Percentiles rank a stretch among this genome's conserved stretches.
Conservation (phyloP, 345 rosid genomes). For the Luvunga scandens region DNA sequence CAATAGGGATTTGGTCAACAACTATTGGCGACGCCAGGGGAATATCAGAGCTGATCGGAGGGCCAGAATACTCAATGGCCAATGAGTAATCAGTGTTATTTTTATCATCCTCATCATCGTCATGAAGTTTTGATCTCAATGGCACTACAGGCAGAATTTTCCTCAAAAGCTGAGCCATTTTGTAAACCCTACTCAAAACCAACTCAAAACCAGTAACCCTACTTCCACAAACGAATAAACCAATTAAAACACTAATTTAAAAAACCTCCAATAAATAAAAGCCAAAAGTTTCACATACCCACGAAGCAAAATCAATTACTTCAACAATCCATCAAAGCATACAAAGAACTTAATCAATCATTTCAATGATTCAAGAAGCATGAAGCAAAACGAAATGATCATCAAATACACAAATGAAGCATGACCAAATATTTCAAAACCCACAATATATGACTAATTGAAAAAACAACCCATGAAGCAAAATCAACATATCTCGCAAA, state of each 20-base stretch:
- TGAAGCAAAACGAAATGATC: not conserved
- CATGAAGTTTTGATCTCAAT: slow-evolving; percentile 31
- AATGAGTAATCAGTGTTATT: slow-evolving; percentile 57
- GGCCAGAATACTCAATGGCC: slow-evolving; percentile 74
- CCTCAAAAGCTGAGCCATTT: slow-evolving; percentile 52
- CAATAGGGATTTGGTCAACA: slow-evolving; percentile 60
- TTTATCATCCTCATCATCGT: slow-evolving; percentile 37
- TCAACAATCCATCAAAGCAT: slow-evolving; percentile 10
- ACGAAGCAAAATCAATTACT: slow-evolving; percentile 6
- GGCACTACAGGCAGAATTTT: slow-evolving; percentile 46
- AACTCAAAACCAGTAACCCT: not conserved
- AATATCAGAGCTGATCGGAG: slow-evolving; percentile 43
- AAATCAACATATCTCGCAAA: not conserved
- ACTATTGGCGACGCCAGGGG: slow-evolving; percentile 65
- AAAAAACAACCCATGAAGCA: not conserved
- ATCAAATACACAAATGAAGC: slow-evolving; percentile 10
- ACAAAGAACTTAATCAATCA: slow-evolving; percentile 3
- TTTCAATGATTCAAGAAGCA: slow-evolving; percentile 16
- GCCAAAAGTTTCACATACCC: not conserved
- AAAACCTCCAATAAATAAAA: slow-evolving; percentile 8
- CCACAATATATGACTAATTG: too few species aligned
- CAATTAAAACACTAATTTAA: slow-evolving; percentile 3
- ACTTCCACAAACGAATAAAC: not conserved
- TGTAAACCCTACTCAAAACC: not conserved
- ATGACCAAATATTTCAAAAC: slow-evolving; percentile 1